Percentiles rank a stretch among this genome's conserved stretches.
Evolutionary conservation across 2,329 filamentous ascomycete genomes (phyloP).

Genomic region (Dichotomopilus funicola): DNA sequence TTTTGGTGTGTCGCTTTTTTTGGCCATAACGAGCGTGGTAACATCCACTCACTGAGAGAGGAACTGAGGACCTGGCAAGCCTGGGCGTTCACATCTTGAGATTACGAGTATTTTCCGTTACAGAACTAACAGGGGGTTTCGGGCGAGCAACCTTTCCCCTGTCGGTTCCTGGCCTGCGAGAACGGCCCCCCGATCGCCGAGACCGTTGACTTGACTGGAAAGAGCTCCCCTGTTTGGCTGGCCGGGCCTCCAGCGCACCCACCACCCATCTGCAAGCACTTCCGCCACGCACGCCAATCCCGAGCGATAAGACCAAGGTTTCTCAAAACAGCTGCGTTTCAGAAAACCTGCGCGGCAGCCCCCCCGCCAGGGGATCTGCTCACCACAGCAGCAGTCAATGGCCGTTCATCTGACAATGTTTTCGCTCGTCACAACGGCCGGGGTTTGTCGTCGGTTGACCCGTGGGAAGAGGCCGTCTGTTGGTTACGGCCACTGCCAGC

Average conservation of each 20-base stretch:
- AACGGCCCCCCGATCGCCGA: constrained; percentile 2
- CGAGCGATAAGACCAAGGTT: constrained; percentile 1
- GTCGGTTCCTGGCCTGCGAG: background rate
- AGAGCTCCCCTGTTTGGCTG: constrained; percentile 3
- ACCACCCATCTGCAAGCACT: constrained; percentile 15
- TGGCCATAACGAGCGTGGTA: too few species aligned
- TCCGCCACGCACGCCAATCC: constrained; percentile 9
- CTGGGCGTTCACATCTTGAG: too few species aligned
- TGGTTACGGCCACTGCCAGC: constrained; percentile 6
- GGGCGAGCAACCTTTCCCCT: too few species aligned
- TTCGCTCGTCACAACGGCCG: background rate
- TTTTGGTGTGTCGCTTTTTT: too few species aligned
- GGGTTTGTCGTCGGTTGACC: background rate
- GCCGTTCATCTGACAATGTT: background rate
- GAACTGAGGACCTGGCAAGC: too few species aligned
- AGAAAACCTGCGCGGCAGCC: constrained; percentile 5
- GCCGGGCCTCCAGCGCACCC: constrained; percentile 1
- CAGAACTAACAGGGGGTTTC: too few species aligned
- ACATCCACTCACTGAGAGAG: too few species aligned
- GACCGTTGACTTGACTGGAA: background rate
- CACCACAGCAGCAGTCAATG: background rate
- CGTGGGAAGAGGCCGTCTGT: background rate
- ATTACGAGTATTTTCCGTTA: too few species aligned
- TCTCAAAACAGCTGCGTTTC: constrained; percentile 9
- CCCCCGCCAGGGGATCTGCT: too few species aligned